Evolutionary conservation across 2,329 filamentous ascomycete species (phyloP).

Genomic region (Botrytis aclada): DNA sequence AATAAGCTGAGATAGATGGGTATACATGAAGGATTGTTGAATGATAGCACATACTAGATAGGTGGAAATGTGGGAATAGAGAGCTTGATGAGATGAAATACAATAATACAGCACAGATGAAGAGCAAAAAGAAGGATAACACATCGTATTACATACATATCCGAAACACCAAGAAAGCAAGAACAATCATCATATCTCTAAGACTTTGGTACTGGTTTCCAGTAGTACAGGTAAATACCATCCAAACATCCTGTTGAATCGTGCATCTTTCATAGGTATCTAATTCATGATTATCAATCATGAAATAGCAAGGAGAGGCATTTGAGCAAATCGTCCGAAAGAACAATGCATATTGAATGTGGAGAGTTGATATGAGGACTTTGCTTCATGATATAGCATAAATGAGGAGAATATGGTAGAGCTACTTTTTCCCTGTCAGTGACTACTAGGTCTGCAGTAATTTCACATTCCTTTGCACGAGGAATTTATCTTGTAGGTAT

Average conservation of each 20-base stretch:
- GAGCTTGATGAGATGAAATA: accelerated
- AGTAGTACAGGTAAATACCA: not conserved
- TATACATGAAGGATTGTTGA: not conserved
- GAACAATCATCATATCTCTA: accelerated
- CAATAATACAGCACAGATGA: too few species aligned
- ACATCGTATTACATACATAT: accelerated
- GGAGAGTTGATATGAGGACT: too few species aligned
- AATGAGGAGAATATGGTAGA: not conserved
- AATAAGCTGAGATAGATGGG: not conserved
- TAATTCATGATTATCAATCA: not conserved
- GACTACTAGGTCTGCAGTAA: not conserved
- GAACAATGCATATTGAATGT: not conserved
- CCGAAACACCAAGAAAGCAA: not conserved
- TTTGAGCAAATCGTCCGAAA: not conserved
- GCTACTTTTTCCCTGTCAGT: not conserved
- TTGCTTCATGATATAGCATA: not conserved
- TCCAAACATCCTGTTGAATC: not conserved
- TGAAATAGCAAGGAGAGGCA: not conserved
- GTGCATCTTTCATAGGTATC: not conserved
- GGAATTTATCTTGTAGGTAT: too few species aligned
- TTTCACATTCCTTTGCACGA: not conserved
- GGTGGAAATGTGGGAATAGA: not conserved
- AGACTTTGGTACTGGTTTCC: not conserved
- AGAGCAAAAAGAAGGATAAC: too few species aligned
- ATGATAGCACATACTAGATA: not conserved